A percentile compares a stretch with the other conserved stretches of the same genome.
Evolutionary conservation across 2,329 filamentous ascomycete species (phyloP).

Genomic region (Stachybotrys elegans): DNA sequence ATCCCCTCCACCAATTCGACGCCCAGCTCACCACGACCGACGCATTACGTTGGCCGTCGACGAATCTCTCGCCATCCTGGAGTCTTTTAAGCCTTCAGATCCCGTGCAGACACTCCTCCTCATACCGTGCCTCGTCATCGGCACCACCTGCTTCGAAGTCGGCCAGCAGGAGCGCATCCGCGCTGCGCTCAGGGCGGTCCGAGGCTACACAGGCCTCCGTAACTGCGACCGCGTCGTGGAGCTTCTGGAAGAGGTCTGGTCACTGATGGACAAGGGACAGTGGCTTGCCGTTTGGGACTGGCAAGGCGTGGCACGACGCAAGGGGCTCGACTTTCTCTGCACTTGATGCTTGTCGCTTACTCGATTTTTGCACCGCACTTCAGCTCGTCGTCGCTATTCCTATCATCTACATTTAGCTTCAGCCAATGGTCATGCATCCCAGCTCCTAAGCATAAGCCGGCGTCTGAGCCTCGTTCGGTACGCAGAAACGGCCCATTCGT

Average conservation of each 20-base stretch:
- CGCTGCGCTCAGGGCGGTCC: conserved; percentile 43
- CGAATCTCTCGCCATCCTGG: conserved; percentile 49
- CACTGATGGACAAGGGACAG: conserved; percentile 52
- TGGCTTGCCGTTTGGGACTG: conserved; percentile 60
- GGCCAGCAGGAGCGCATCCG: conserved; percentile 48
- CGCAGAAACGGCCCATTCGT: too few species aligned
- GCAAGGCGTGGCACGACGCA: conserved; percentile 49
- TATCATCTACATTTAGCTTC: too few species aligned
- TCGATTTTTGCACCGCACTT: conserved; percentile 3
- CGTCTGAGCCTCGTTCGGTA: too few species aligned
- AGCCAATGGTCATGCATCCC: too few species aligned
- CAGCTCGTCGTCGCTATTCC: too few species aligned
- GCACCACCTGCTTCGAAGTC: conserved; percentile 52
- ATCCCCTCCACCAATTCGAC: conserved; percentile 42
- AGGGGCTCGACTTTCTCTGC: conserved; percentile 54
- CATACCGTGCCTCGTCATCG: conserved; percentile 56
- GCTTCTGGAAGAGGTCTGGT: conserved; percentile 55
- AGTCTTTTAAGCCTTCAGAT: conserved; percentile 51
- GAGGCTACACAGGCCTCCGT: conserved; percentile 54
- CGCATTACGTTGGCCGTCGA: conserved; percentile 51
- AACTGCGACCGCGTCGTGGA: conserved; percentile 51
- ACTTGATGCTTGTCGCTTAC: conserved; percentile 28
- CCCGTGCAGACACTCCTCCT: conserved; percentile 55
- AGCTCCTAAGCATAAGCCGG: too few species aligned
- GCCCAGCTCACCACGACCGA: conserved; percentile 43